Conservation (phyloP, 306 rosid species). For the Fagus crenata region DNA sequence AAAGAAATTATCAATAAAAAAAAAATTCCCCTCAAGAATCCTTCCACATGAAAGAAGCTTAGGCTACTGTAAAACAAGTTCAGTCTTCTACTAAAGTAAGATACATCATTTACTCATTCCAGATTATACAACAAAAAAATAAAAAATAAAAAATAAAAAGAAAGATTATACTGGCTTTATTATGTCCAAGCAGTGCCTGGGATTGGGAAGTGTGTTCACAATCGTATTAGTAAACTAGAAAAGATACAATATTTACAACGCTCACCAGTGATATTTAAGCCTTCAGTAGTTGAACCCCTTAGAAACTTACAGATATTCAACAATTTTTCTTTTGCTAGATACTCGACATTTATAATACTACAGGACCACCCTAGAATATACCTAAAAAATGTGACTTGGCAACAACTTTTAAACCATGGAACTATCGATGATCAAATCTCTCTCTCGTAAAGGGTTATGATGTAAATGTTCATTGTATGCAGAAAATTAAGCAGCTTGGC, state of each 20-base stretch:
- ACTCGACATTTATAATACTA: neutral
- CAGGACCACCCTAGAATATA: neutral
- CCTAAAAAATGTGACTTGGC: neutral
- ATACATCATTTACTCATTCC: too few species aligned
- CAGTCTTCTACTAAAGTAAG: too few species aligned
- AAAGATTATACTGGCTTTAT: neutral
- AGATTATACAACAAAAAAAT: too few species aligned
- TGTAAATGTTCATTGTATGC: neutral
- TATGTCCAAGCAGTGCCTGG: neutral
- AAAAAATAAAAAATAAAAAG: too few species aligned
- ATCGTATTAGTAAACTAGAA: neutral
- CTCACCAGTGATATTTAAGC: neutral
- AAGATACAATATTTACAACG: neutral
- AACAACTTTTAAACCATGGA: neutral
- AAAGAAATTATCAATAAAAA: too few species aligned
- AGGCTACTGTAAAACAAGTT: too few species aligned
- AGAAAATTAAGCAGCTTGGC: neutral
- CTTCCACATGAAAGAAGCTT: too few species aligned
- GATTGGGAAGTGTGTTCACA: neutral
- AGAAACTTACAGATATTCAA: neutral
- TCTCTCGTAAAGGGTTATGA: neutral
- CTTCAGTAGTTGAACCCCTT: neutral
- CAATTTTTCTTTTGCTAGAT: neutral
- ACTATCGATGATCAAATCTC: neutral
- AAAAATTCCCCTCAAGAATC: too few species aligned